A percentile compares a stretch with the other conserved stretches of the same genome.
These are phyloP conservation scores for Aspergillus sp. DNA, from an alignment of 2,329 filamentous ascomycete genomes.

Conservation along the genomic window DNA sequence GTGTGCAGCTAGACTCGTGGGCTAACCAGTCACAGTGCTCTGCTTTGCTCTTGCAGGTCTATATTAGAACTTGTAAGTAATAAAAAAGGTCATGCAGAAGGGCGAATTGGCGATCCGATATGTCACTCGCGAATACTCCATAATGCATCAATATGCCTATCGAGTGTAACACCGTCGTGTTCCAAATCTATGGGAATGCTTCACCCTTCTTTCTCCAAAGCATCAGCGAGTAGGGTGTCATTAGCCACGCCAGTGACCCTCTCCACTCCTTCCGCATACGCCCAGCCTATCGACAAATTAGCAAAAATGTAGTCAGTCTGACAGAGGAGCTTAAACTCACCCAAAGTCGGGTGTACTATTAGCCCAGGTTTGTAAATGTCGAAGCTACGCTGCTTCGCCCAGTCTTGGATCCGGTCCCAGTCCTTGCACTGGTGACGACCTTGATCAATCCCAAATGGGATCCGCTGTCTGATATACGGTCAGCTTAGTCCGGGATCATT, in stretches of 20 bases:
- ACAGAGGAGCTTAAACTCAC: not conserved
- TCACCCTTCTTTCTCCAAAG: too few relatives aligned
- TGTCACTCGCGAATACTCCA: too few relatives aligned
- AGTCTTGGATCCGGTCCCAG: slow-evolving; percentile 5
- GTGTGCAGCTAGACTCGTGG: too few relatives aligned
- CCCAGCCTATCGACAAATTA: not conserved
- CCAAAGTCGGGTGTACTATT: slow-evolving; percentile 3
- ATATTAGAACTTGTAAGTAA: too few relatives aligned
- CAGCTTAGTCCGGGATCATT: not conserved
- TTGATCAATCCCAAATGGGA: slow-evolving; percentile 3
- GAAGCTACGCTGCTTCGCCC: slow-evolving; percentile 1
- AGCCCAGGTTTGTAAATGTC: slow-evolving; percentile 4
- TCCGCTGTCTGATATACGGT: not conserved
- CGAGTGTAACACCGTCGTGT: too few relatives aligned
- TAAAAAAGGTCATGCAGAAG: too few relatives aligned
- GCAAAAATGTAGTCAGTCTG: not conserved
- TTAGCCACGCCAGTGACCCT: not conserved
- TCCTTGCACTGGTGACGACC: slow-evolving; percentile 1
- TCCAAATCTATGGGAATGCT: too few relatives aligned
- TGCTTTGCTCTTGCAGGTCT: too few relatives aligned
- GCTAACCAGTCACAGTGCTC: too few relatives aligned
- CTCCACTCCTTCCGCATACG: not conserved
- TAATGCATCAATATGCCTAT: too few relatives aligned
- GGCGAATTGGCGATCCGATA: too few relatives aligned
- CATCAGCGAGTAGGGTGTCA: too few relatives aligned